These are phyloP conservation scores for Selenicereus undatus DNA, from an alignment of 148 eudicot genomes.

Conservation along the genomic window DNA sequence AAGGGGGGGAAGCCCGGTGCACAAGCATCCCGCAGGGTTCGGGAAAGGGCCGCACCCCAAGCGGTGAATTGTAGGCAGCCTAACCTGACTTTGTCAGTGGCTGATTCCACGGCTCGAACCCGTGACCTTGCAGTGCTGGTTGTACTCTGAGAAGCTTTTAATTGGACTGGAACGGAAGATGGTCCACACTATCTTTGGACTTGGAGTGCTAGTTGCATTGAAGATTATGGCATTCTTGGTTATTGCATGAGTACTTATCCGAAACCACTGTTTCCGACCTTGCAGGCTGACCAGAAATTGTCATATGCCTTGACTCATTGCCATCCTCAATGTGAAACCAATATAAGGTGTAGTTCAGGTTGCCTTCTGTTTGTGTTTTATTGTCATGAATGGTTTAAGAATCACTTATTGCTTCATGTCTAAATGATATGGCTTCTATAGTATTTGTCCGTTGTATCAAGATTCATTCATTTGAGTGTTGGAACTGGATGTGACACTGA, in stretches of 20 bases:
- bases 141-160: too few relatives aligned
- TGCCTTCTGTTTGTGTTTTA: not conserved
- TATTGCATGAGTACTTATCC: not conserved
- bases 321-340: slow-evolving; percentile 62
- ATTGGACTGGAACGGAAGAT: not conserved
- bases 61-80: too few relatives aligned
- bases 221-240: not conserved
- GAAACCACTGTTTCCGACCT: slow-evolving; percentile 7
- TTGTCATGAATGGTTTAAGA: not conserved
- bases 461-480: not conserved
- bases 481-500: not conserved
- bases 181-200: slow-evolving; percentile 1
- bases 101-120: too few relatives aligned
- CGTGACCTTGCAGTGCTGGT: too few relatives aligned
- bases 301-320: slow-evolving; percentile 88
- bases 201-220: not conserved
- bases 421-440: not conserved
- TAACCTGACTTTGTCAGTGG: too few relatives aligned
- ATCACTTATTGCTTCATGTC: not conserved
- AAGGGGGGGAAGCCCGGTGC: too few relatives aligned
- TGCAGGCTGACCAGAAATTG: slow-evolving; percentile 89
- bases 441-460: not conserved
- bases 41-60: too few relatives aligned
- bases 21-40: too few relatives aligned
- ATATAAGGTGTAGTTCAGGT: slow-evolving; percentile 58